A percentile compares a stretch with the other conserved stretches of the same genome.
phyloP scores from a whole-genome alignment of 2,329 filamentous ascomycete species.

The Aspergillus sp. region DNA sequence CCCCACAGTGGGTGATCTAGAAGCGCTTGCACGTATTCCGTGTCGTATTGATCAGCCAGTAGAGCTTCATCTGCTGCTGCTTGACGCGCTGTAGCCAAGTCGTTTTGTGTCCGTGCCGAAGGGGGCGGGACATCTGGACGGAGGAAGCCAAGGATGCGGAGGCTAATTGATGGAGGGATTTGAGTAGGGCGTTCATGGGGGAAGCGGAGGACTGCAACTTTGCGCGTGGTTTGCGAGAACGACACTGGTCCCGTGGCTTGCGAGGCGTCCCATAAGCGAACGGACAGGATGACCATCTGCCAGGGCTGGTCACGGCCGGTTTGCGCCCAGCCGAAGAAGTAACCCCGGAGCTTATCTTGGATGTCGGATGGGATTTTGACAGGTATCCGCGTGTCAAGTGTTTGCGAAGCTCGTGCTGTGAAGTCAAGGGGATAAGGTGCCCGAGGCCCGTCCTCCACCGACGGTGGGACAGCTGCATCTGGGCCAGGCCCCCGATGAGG shows the following conservation, averaged over 20 bases:
- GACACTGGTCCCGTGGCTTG: constrained; percentile 45
- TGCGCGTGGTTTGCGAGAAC: constrained; percentile 52
- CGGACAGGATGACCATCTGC: constrained; percentile 60
- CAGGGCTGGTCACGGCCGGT: constrained; percentile 48
- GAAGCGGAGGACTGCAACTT: constrained; percentile 42
- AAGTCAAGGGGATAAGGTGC: constrained; percentile 33
- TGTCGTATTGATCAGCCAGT: constrained; percentile 41
- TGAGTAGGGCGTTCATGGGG: constrained; percentile 24
- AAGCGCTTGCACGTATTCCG: constrained; percentile 35
- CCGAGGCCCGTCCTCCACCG: constrained; percentile 31
- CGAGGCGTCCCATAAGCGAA: constrained; percentile 46
- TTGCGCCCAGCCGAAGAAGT: constrained; percentile 66
- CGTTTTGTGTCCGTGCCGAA: constrained; percentile 7
- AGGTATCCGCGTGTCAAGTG: constrained; percentile 33
- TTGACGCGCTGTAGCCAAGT: constrained; percentile 38
- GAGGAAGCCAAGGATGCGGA: constrained; percentile 63
- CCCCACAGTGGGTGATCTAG: constrained; percentile 43
- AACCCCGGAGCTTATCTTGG: constrained; percentile 56
- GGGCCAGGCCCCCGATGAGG: constrained; percentile 23
- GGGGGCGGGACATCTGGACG: constrained; percentile 35
- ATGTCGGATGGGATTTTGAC: constrained; percentile 54
- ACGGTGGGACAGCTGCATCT: constrained; percentile 1
- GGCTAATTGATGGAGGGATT: constrained; percentile 38
- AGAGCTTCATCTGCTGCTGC: constrained; percentile 35
- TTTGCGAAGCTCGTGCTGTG: constrained; percentile 42